Base-by-base conservation (phyloP, 306 rosid species). In the Cucumis cinereus region DNA sequence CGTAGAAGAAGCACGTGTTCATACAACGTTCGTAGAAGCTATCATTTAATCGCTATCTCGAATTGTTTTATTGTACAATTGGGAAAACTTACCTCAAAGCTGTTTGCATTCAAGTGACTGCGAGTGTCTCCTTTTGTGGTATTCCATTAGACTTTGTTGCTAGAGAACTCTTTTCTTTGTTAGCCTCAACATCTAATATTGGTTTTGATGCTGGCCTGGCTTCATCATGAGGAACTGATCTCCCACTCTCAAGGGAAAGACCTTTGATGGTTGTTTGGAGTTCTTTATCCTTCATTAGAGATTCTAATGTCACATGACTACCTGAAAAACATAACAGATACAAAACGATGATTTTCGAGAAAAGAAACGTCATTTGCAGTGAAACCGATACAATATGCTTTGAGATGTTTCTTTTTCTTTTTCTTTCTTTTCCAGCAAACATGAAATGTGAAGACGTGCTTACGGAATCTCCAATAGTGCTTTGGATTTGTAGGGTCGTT, bases 391-490 rank as follows among this genome's bases (percentile, higher is more conserved):
- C 41, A 72, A 71, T 71, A 45, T 11, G 5, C 22, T 60, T 14
- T 60, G 22, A 60, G 1, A 35, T 8, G 0, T 58, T 24, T 23
- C 28, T 9, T 40, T 40, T 8, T 7, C n/a, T 54, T 17, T 54
- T 55, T 6, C 2, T 49, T 49, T 4, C 20, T 53, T 53, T 53
- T 53, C 58, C 24, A n/a, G 0, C 30, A 4, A 22, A 70, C 36
- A 35, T 5, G 56, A 59, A 77, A 68, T 60, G 16, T 12, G 50
- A 63, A 73, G 45, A 38, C 58, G 72, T 43, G 82, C 96, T 20
- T 88, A 94, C 98, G 98, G 77, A 62, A 94, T 94, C 98, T 87
- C 98, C 98, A 94, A 77, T 94, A 94, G 79, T 94, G 98, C 86
- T 90, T 94, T 0, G 98, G 97, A 79, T 94, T 94, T 22, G 98